Conservation (phyloP, 148 eudicot species). For the Heliosperma pusillum region DNA sequence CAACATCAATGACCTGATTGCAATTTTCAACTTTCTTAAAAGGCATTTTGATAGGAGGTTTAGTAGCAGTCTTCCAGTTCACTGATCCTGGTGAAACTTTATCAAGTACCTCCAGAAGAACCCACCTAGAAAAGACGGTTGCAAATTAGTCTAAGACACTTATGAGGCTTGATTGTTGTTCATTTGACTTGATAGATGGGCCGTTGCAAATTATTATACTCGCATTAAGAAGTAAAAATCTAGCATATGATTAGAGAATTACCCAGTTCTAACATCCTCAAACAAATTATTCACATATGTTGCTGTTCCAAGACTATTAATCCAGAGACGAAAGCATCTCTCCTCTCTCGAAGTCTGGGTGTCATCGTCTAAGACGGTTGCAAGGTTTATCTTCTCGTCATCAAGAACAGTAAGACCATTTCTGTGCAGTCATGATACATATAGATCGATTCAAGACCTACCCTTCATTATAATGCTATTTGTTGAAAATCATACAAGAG, state of each 20-base stretch:
- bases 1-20: slow-evolving; percentile 72
- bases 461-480: not conserved
- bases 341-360: slow-evolving; percentile 79
- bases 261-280: slow-evolving; percentile 84
- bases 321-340: slow-evolving; percentile 94
- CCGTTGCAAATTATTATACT: not conserved
- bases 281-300: slow-evolving; percentile 77
- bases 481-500: not conserved
- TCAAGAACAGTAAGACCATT: slow-evolving; percentile 62
- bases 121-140: slow-evolving; percentile 46
- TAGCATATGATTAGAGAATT: slow-evolving; percentile 18
- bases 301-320: slow-evolving; percentile 78
- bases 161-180: not conserved
- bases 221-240: not conserved
- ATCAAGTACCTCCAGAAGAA: slow-evolving; percentile 70
- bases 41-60: slow-evolving; percentile 88
- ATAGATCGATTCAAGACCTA: not conserved
- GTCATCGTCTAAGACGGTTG: slow-evolving; percentile 68
- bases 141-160: not conserved
- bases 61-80: slow-evolving; percentile 66
- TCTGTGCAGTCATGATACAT: slow-evolving; percentile 36
- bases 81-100: slow-evolving; percentile 75
- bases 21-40: slow-evolving; percentile 83
- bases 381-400: slow-evolving; percentile 52
- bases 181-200: not conserved